These are phyloP conservation scores for Theileria annulata DNA, from an alignment of 169 alveolate genomes.

Conservation along the genomic window DNA sequence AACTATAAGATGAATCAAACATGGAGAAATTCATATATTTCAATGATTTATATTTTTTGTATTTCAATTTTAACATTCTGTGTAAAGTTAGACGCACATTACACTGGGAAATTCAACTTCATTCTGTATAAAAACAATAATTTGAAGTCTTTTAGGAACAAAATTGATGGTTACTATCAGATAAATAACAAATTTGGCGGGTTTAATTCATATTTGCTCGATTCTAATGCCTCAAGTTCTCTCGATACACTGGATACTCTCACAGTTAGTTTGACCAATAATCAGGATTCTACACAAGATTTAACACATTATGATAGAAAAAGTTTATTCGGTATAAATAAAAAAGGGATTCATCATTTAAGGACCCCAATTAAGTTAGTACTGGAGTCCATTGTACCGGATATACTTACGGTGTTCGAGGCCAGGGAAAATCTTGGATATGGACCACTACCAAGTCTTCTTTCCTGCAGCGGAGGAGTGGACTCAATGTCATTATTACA, in stretches of 20 bases:
- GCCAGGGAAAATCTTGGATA: neutral
- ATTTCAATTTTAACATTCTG: neutral
- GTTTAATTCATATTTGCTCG: neutral
- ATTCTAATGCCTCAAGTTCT: neutral
- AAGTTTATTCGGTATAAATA: neutral
- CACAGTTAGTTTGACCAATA: neutral
- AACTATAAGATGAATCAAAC: neutral
- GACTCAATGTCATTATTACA: slow-evolving; percentile 68
- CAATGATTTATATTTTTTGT: neutral
- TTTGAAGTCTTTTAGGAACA: neutral
- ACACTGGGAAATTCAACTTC: neutral
- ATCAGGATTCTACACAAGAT: neutral
- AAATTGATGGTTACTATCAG: neutral
- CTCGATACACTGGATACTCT: neutral
- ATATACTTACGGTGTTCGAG: neutral
- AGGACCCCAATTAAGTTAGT: neutral
- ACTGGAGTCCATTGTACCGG: slow-evolving; percentile 5
- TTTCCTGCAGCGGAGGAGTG: slow-evolving; percentile 64
- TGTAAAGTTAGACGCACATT: neutral
- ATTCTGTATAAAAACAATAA: neutral
- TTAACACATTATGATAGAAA: neutral
- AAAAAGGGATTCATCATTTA: neutral
- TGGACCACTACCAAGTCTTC: slow-evolving; percentile 18
- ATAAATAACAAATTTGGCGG: neutral
- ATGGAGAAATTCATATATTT: neutral